Evolutionary conservation across 1,284 basidiomycete genomes (phyloP), one percentile per base, ranked within the genome.

Genomic region (Cutaneotrichosporon dermatis): DNA sequence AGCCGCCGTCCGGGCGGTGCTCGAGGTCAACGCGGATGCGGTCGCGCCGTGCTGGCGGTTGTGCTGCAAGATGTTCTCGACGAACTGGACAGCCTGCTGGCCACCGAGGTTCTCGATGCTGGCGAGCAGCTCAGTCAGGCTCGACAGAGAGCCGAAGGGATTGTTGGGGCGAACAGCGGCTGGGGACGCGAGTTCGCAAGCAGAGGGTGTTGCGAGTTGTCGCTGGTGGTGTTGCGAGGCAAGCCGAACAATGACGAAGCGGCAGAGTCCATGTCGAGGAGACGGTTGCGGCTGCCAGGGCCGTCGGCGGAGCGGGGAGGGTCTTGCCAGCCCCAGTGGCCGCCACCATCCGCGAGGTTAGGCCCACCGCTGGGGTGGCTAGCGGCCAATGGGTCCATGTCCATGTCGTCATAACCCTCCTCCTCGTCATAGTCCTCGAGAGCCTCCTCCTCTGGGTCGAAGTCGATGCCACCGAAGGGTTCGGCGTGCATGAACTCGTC

Each of bases 71-170:
- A 93, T 82, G 61, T 89, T 88, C 64, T 94, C 89, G 66, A 95
- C 84, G 57, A 94, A 80, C 68, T 92, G 90, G 33, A 89, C 82
- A 11, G 90, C 88, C 34, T 89, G 87, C 12, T 85, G 86, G 1
- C 89, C 90, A 55, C 93, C 86, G 54, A 92, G 83, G 54, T 88
- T 86, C 67, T 93, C 88, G 42, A 96, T 85, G 33, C 86, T 87
- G 55, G 90, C 87, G 33, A 91, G 78, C 54, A 92, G 80, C 55
- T 89, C 87, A 33, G 82, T 77, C 59, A 82, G 81, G 51, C 61
- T 68, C 49, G 64, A 83, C 35, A 82, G 71, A 54, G 78, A 76
- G 58, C 58, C 64, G 39, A 59, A 84, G 79, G 11, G 82, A 75
- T 46, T 79, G 68, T 51, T 83, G 83, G 56, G 80, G 73, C 36